Conservation (phyloP, 208 protist species). For the Tritrichomonas foetus region DNA sequence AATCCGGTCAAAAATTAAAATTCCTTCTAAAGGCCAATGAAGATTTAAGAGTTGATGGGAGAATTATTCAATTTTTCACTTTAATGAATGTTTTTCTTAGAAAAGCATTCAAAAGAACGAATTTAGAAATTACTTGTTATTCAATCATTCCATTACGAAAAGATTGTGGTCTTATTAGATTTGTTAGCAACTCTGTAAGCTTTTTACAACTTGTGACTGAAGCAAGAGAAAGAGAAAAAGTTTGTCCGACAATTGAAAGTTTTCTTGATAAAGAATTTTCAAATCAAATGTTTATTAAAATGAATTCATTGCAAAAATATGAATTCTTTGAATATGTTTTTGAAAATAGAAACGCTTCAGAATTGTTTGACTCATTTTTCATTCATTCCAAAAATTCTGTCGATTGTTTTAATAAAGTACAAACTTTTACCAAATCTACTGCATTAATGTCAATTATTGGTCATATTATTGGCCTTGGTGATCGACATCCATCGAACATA, state of each 20-base stretch:
- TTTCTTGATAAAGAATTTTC: neutral
- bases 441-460: slow-evolving; percentile 39
- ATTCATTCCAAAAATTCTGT: neutral
- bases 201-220: neutral
- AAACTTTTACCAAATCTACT: neutral
- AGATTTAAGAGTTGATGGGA: slow-evolving; percentile 34
- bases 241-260: neutral
- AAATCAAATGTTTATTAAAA: neutral
- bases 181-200: neutral
- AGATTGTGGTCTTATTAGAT: neutral
- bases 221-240: neutral
- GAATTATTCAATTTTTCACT: slow-evolving; percentile 38
- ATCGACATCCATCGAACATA: slow-evolving; percentile 45
- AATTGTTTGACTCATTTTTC: neutral
- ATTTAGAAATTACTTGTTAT: neutral
- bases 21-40: slow-evolving; percentile 38
- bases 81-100: neutral
- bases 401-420: neutral
- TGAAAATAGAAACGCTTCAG: neutral
- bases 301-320: neutral
- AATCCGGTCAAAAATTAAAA: neutral
- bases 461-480: slow-evolving; percentile 35
- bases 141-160: neutral
- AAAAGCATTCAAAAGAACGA: neutral
- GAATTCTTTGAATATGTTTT: neutral